Evolutionary conservation across 805 yeast genomes (phyloP), one percentile per base, ranked within the genome.

Genomic region (Saccharomycopsis fermentans): DNA sequence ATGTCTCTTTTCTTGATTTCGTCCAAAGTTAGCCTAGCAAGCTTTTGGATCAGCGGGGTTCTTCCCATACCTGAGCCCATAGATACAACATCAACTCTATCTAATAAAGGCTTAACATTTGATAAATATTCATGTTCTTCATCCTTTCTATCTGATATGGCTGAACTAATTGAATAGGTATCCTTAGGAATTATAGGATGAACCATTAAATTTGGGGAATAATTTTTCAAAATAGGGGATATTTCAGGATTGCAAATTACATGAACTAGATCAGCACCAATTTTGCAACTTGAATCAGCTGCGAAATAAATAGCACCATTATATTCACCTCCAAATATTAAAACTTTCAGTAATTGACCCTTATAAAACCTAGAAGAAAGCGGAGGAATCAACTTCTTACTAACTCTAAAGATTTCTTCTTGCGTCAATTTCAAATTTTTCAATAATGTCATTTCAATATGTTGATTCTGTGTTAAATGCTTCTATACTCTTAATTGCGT

Each of bases 291-390:
- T 0, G 96, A 87, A 68, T 87, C 86, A 4, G 95, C 87, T 37
- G 96, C 80, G 69, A 94, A 94, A 70, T 77, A 94, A 1, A 98
- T 98, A 0, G 99, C 99, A 0, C 99, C 99, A 0, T 97, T 91
- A 69, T 90, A 92, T 69, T 94, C 85, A 1, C 99, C 99, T 24
- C 99, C 99, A 62, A 92, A 80, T 0, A 92, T 88, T 11, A 85
- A 89, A 1, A 92, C 76, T 59, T 89, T 78, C 5, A 98, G 98
- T 5, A 87, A 77, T 69, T 92, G 98, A 24, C 99, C 99, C 70
- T 92, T 92, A 72, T 92, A 86, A 69, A 87, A 86, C 16, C 68
- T 66, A 4, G 87, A 81, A 1, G 78, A 72, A 36, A 91, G 72
- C 1, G 96, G 97, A 43, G 96, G 97, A 9, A 92, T 76, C 37